A percentile compares a stretch with the other conserved stretches of the same genome.
These are phyloP conservation scores for Phialocephala sp. DNA, from an alignment of 2,329 filamentous ascomycete species.

Conservation along the genomic window DNA sequence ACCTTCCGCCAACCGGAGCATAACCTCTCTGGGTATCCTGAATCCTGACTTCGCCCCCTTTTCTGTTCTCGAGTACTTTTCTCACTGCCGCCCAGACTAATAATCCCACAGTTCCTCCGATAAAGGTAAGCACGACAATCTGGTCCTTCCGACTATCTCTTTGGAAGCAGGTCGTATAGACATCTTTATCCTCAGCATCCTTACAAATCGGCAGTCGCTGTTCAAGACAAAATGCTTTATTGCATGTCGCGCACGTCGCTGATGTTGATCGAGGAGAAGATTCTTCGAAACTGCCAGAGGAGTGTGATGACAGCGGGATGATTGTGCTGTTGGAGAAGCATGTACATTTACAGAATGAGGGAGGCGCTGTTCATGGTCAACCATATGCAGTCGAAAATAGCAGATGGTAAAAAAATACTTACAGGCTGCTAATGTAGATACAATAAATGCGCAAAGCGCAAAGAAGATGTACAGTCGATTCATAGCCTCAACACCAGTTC, in stretches of 20 bases:
- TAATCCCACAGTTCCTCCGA: constrained; percentile 62
- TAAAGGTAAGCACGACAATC: constrained; percentile 69
- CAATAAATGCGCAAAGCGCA: constrained; percentile 35
- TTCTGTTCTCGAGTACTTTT: constrained; percentile 52
- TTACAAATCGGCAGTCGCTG: constrained; percentile 68
- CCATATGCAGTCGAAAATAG: constrained; percentile 1
- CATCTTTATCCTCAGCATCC: constrained; percentile 64
- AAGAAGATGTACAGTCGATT: constrained; percentile 32
- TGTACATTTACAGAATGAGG: constrained; percentile 73
- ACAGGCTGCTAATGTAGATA: constrained; percentile 38
- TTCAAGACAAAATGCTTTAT: constrained; percentile 66
- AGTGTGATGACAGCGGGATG: constrained; percentile 56
- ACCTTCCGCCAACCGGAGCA: constrained; percentile 33
- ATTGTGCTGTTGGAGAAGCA: constrained; percentile 74
- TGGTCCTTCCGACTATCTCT: constrained; percentile 70
- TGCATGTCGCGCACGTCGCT: constrained; percentile 65
- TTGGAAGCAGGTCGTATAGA: constrained; percentile 69
- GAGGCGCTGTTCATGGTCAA: constrained; percentile 55
- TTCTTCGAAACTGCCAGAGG: constrained; percentile 33
- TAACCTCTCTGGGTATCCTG: constrained; percentile 36
- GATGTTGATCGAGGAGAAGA: constrained; percentile 43
- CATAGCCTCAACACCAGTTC: constrained; percentile 25
- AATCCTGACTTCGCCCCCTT: constrained; percentile 35
- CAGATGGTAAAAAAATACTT: constrained; percentile 21
- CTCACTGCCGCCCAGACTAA: constrained; percentile 64